Percentiles rank a stretch among this genome's conserved stretches.
Evolutionary conservation across 768 basidiomycete species (phyloP).

Genomic region (Tephrocybe sp.): DNA sequence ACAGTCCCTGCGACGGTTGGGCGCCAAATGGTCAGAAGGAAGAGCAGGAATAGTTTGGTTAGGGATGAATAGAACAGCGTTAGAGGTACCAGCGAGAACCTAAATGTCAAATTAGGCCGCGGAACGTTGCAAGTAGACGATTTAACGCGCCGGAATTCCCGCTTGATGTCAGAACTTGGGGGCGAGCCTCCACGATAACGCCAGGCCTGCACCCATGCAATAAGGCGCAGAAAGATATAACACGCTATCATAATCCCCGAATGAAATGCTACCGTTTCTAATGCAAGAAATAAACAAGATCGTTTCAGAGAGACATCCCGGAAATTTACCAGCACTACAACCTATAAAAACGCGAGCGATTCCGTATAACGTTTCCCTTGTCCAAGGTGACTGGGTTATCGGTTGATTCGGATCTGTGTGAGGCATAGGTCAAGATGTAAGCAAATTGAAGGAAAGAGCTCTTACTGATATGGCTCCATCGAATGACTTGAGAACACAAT

Average conservation of each 20-base stretch:
- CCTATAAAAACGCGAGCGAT: constrained; percentile 64
- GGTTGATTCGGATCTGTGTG: constrained; percentile 38
- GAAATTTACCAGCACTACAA: constrained; percentile 52
- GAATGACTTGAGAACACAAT: constrained; percentile 51
- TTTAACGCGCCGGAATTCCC: constrained; percentile 57
- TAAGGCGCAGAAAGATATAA: constrained; percentile 44
- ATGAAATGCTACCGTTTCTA: constrained; percentile 80
- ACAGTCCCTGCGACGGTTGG: constrained; percentile 37
- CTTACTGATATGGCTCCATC: constrained; percentile 72
- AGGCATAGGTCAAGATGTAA: neutral
- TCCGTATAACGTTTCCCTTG: constrained; percentile 41
- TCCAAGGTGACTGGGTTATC: constrained; percentile 46
- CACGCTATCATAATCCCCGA: constrained; percentile 59
- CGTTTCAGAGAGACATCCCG: neutral
- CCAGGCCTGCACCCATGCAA: constrained; percentile 34
- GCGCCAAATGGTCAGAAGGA: constrained; percentile 78
- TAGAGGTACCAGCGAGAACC: constrained; percentile 74
- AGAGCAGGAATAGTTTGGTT: constrained; percentile 81
- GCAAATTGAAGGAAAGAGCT: constrained; percentile 11
- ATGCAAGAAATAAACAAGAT: neutral
- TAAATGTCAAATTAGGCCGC: constrained; percentile 21
- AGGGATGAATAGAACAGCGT: constrained; percentile 80
- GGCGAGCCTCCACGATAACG: constrained; percentile 10
- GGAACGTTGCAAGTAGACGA: neutral
- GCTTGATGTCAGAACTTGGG: constrained; percentile 47